Evolutionary conservation across 306 rosid genomes (phyloP).

Genomic region (Trichosanthes cucumerina): DNA sequence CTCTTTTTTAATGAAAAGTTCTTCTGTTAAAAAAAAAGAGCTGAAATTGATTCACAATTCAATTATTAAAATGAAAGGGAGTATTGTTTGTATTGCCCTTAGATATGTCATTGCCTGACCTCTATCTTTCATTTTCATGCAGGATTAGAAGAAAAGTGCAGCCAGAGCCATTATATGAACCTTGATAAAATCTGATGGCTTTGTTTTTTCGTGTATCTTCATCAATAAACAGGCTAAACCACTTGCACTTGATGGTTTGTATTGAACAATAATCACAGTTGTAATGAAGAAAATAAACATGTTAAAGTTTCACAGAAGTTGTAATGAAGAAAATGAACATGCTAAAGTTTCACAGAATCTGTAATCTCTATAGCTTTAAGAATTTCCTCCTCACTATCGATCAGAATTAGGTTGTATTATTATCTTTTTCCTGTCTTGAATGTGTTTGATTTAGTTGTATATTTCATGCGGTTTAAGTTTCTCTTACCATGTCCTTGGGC

Average conservation of each 20-base stretch:
- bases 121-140: constrained; percentile 22
- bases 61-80: background rate
- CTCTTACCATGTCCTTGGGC: no score
- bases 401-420: background rate
- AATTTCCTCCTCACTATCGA: background rate
- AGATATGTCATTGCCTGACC: constrained; percentile 6
- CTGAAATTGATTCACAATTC: background rate
- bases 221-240: background rate
- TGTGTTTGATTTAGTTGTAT: background rate
- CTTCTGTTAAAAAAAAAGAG: no score
- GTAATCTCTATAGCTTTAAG: background rate
- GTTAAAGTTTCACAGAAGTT: background rate
- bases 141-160: constrained; percentile 80
- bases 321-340: background rate
- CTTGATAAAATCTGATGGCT: constrained; percentile 16
- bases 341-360: background rate
- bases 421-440: background rate
- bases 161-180: constrained; percentile 65
- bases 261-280: background rate
- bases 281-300: background rate
- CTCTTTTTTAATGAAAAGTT: no score
- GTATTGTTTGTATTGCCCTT: background rate
- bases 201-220: background rate
- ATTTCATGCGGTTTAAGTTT: background rate
- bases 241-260: background rate